Evolutionary conservation across 2,329 filamentous ascomycete genomes (phyloP).

Genomic region (Sporothrix humicola): DNA sequence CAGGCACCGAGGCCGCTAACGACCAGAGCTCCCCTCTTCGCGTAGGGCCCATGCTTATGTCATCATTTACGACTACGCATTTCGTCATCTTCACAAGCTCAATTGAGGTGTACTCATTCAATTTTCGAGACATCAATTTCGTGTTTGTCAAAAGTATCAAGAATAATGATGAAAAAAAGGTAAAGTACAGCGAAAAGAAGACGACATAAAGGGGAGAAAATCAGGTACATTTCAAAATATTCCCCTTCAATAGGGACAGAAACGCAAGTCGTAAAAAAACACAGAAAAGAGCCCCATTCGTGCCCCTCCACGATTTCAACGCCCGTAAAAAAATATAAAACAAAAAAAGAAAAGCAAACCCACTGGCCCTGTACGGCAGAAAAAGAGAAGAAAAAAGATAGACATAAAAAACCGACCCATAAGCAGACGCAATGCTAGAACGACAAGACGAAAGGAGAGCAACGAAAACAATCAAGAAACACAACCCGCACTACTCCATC

Average conservation of each 20-base stretch:
- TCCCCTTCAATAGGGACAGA: not conserved
- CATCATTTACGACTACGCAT: not conserved
- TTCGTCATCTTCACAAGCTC: not conserved
- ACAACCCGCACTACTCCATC: slow-evolving; percentile 50
- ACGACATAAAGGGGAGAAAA: not conserved
- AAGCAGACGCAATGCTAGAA: not conserved
- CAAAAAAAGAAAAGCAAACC: slow-evolving; percentile 14
- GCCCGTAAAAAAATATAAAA: not conserved
- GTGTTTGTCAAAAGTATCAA: not conserved
- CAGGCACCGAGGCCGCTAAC: not conserved
- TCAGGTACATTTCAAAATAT: not conserved
- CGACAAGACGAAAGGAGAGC: not conserved
- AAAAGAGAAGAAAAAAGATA: not conserved
- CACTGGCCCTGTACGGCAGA: not conserved
- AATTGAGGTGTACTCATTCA: not conserved
- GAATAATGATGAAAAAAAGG: not conserved
- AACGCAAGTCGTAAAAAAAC: not conserved
- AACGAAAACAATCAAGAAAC: not conserved
- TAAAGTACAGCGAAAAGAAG: slow-evolving; percentile 2
- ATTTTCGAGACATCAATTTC: slow-evolving; percentile 7
- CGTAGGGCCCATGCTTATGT: not conserved
- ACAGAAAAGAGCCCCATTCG: not conserved
- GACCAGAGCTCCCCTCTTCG: not conserved
- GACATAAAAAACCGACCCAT: not conserved
- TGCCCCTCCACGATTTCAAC: not conserved